Base-by-base conservation (phyloP, 257 asterid species). In the Gardenia jasminoides region DNA sequence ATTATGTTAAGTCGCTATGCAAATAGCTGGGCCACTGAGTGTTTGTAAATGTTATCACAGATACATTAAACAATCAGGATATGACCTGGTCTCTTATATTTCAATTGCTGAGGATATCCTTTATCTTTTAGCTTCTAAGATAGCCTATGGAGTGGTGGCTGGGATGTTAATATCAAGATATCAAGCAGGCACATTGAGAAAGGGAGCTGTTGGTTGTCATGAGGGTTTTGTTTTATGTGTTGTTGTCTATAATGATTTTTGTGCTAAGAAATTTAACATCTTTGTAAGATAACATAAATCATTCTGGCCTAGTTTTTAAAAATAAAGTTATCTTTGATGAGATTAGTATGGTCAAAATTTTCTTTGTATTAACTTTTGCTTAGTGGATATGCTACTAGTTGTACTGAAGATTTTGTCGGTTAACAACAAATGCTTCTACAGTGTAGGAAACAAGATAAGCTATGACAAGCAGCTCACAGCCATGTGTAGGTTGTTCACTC, bases 401-500 rank as follows among this genome's bases (percentile, higher is more conserved):
- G 54, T 74, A 28, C 46, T 74, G 67, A 77, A 47, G 67, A 54
- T 41, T 64, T 46, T 77, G 67, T 54, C 62, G 30, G 17, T 72
- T 59, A 75, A 83, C 70, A 61, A 74, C 50, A 76, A 72, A 76
- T 75, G 62, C 50, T 85, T 77, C 72, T 82, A 79, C 94, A 96
- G 98, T 81, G 77, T 87, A 67, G 95, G 93, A 80, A 85, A 70
- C 71, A 36, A 79, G 83, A 78, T 79, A 84, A 84, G 81, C 71
- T 82, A 87, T 87, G 98, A 96, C 82, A 79, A 80, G 79, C 90
- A 87, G 16, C 98, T 96, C 73, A 88, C 91, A 30, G 89, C 90
- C 80, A 90, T 96, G 96, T 93, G 97, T 78, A 80, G 77, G 88
- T 74, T 96, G 79, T 91, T 96, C 84, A 96, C 98, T 56, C 76